Evolutionary conservation across 768 basidiomycete species (phyloP), one percentile per base, ranked within the genome.

Genomic region (Terana coerulea): DNA sequence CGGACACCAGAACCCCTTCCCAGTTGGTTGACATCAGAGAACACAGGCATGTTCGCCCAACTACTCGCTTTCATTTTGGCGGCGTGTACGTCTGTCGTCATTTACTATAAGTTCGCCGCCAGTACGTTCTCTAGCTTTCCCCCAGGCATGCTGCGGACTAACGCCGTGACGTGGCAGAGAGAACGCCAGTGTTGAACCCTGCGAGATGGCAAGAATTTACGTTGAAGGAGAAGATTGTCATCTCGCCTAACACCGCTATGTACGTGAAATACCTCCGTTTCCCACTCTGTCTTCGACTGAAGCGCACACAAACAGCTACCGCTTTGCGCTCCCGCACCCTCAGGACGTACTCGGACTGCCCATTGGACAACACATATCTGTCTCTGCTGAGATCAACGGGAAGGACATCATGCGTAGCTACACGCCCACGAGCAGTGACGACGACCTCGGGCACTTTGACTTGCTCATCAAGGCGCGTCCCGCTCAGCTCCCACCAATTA

Each of bases 171-270:
- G 40, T 43, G 31, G 1, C 64, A 89, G 86, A 77, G 62, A 75
- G 80, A 29, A 84, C 83, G 60, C 84, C 87, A 19, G 81, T 81
- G 5, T 75, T 95, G 49, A 77, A 90, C 69, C 80, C 92, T 14
- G 74, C 75, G 56, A 73, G 75, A 51, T 99, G 93, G 88, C 78
- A 87, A 60, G 75, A 85, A 57, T 98, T 91, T 73, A 78, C 88
- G 24, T 80, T 99, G 51, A 70, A 73, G 48, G 78, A 90, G 60
- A 97, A 95, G 70, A 84, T 81, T 41, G 73, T 81, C 60, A 76
- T 98, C 49, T 98, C 95, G 7, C 91, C 89, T 57, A 99, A 99
- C 72, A 99, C 97, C 33, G 95, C 97, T 63, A 78, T 93, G 92
- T 98, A 57, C 52, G 85, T n/a, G n/a, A n/a, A n/a, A n/a, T n/a